Percentiles rank a stretch among this genome's conserved stretches.
These are phyloP conservation scores for Corrigiola litoralis DNA, from an alignment of 179 eudicot species.

Conservation along the genomic window DNA sequence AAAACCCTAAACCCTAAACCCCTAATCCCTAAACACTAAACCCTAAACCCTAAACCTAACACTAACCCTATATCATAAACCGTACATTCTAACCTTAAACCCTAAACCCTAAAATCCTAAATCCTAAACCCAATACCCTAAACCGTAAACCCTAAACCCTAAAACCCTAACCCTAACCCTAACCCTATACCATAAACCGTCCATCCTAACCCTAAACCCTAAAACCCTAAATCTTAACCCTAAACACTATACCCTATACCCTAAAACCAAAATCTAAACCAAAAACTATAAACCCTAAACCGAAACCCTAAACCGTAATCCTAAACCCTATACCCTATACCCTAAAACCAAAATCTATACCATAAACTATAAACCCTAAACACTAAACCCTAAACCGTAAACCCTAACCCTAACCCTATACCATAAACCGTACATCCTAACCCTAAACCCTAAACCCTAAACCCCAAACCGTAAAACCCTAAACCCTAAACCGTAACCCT, in stretches of 20 bases:
- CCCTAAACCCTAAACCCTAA: conserved; percentile 14
- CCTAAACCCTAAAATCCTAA: no score
- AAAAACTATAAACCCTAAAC: background rate
- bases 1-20: no score
- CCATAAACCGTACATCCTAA: no score
- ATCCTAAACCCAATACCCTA: no score
- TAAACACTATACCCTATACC: background rate
- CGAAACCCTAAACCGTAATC: background rate
- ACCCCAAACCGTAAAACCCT: conserved; percentile 11
- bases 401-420: conserved; percentile 12
- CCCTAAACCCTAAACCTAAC: no score
- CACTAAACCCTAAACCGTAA: background rate
- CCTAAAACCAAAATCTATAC: background rate
- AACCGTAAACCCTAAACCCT: no score
- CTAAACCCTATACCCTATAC: background rate
- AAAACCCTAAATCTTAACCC: no score
- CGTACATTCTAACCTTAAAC: no score
- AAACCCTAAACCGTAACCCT: conserved; percentile 17
- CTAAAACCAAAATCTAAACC: background rate
- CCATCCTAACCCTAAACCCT: background rate
- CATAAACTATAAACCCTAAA: background rate
- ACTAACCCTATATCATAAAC: no score
- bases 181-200: no score
- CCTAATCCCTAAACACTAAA: no score
- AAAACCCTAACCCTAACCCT: no score